phyloP scores from a whole-genome alignment of 1,284 basidiomycete genomes.

The Cryptococcus hybrid region DNA sequence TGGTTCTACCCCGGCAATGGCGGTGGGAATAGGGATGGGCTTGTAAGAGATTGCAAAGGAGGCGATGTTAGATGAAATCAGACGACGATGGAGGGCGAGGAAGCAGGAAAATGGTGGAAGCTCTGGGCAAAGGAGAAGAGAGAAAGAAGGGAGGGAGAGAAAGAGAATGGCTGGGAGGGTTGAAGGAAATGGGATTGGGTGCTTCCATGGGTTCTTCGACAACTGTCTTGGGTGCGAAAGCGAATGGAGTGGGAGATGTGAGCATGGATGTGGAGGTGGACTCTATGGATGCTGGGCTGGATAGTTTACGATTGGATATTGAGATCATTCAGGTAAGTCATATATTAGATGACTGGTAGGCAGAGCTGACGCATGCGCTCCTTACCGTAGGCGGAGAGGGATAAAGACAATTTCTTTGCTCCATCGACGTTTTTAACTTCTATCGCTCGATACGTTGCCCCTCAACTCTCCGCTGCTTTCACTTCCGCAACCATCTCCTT shows the following conservation, averaged over 20 bases:
- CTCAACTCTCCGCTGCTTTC: conserved; percentile 12
- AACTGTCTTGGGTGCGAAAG: not conserved
- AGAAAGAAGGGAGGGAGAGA: conserved; percentile 9
- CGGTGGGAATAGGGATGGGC: not conserved
- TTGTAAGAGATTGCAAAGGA: not conserved
- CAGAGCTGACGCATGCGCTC: not conserved
- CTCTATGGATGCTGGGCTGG: conserved; percentile 5
- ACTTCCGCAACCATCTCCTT: conserved; percentile 25
- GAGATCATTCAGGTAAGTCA: conserved; percentile 14
- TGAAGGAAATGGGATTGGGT: conserved; percentile 30
- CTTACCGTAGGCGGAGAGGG: conserved; percentile 16
- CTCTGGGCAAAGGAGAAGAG: conserved; percentile 16
- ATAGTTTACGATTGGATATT: conserved; percentile 15
- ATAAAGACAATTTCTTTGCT: conserved; percentile 28
- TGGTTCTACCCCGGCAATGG: no score
- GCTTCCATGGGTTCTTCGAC: conserved; percentile 4
- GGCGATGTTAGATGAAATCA: conserved; percentile 8
- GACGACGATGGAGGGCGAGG: conserved; percentile 10
- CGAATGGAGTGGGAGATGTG: not conserved
- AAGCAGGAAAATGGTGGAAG: conserved; percentile 19
- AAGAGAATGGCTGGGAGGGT: conserved; percentile 18
- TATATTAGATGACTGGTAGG: no score
- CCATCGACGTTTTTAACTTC: conserved; percentile 32
- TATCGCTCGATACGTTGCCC: conserved; percentile 28
- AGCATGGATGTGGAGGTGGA: not conserved